These are phyloP conservation scores for Lentinus brumalis DNA, from an alignment of 768 basidiomycete species.

Conservation along the genomic window DNA sequence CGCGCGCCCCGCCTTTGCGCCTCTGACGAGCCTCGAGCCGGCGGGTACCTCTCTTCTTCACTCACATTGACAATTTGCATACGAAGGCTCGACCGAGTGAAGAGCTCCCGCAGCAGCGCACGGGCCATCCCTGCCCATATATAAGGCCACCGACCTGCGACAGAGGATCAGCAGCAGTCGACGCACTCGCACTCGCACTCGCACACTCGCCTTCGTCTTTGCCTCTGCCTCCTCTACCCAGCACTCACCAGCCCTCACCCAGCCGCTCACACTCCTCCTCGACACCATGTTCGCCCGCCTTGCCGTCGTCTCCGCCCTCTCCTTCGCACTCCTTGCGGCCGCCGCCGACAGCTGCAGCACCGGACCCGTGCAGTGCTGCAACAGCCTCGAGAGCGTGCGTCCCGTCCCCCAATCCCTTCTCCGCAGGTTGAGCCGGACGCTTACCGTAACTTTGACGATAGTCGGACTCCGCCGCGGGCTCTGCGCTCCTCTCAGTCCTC, in stretches of 20 bases:
- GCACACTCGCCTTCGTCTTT: background rate
- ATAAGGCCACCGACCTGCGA: background rate
- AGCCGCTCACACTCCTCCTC: background rate
- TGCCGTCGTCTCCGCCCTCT: constrained; percentile 5
- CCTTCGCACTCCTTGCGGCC: constrained; percentile 2
- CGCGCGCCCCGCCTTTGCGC: background rate
- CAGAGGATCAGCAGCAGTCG: background rate
- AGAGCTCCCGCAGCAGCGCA: background rate
- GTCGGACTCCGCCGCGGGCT: background rate
- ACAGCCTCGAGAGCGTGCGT: constrained; percentile 6
- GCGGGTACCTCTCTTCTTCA: background rate
- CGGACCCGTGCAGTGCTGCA: constrained; percentile 13
- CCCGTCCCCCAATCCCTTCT: background rate
- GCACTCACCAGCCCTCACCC: background rate
- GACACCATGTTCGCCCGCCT: constrained; percentile 4
- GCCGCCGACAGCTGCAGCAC: constrained; percentile 6
- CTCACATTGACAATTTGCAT: background rate
- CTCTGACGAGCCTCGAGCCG: background rate
- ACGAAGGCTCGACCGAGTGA: background rate
- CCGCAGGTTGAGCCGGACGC: background rate
- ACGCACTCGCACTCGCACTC: background rate
- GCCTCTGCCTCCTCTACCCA: background rate
- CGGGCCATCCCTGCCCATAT: background rate
- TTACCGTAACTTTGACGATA: background rate
- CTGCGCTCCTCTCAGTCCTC: constrained; percentile 2